Evolutionary conservation across 495 filamentous ascomycete species (phyloP), one percentile per base, ranked within the genome.

Genomic region (Penicillium paradoxum): DNA sequence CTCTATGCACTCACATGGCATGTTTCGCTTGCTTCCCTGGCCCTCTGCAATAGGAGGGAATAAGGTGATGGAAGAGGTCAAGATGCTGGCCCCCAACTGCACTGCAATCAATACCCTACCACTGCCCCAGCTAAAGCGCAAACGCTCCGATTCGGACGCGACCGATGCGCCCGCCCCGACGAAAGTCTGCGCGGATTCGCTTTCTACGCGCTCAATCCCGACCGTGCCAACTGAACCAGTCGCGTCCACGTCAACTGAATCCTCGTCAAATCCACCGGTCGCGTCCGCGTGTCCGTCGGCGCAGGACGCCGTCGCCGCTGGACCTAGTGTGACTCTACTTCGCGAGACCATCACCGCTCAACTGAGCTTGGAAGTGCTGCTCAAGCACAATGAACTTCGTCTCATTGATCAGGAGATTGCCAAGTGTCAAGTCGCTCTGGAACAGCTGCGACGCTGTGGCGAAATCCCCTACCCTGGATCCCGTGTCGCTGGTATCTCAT

Each of bases 401-500:
- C 77, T 96, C 51, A 95, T 98, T 69, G 89, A 97, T 66, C 91
- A 96, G 70, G 91, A 97, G 69, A 81, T 97, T 54, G 91, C 90
- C 58, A 96, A 95, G 76, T 96, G 91, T 59, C 91, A 97, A 76
- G 75, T 91, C 58, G 88, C 91, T n/a, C 79, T 97, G 56, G 93
- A 98, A 71, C 93, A 97, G 67, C 79, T 98, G 42, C 87, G 93
- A 51, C 86, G 93, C 48, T 96, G 91, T 64, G 83, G 90, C 58
- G 74, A 97, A 60, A 90, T 95, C 45, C 92, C 93, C 6, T 97
- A 88, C 67, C 89, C 90, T 32, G 80, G 82, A 27, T 83, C 81
- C 15, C 78, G 73, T n/a, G 77, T 80, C 29, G 72, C 81, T 47
- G 82, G 82, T 40, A 74, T 82, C 66, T 75, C 73, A 36, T 64